Evolutionary conservation across 2,329 filamentous ascomycete species (phyloP), one percentile per base, ranked within the genome.

Genomic region (Diaporthe ilicicola): DNA sequence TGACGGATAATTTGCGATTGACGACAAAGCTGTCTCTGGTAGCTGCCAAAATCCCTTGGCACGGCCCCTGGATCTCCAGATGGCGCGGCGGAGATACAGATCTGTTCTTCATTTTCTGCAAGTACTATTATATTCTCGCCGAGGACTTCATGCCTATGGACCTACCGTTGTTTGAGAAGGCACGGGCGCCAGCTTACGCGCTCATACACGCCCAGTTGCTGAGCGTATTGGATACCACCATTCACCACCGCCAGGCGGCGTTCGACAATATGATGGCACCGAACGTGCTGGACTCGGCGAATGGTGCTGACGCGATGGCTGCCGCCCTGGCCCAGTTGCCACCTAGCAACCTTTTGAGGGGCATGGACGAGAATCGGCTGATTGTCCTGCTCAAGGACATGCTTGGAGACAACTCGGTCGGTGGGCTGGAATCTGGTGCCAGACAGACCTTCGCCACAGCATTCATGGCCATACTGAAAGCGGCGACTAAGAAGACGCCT

Each of bases 11-110:
- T 84, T 84, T 97, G 54, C 92, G 90, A 73, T 89, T 90, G 73
- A 87, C 90, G 1, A 87, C 91, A 10, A 86, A 85, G 72, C 84
- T 92, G 67, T 92, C 94, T 1, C 79, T 94, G 48, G 88, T 91
- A 37, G 89, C 92, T 6, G 87, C 90, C 37, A 90, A 91, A 74
- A 91, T 97, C n/a, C 85, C 91, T 53, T 98, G 95, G 94, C 90
- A 92, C 76, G 93, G 94, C 1, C 90, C 91, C 0, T 98, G 95
- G 95, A 85, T 93, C 9, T 89, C 92, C 48, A 90, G 94, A 72
- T 98, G 95, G 95, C 92, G 90, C 73, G 95, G 95, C 17, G 90
- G 91, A 2, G 94, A 97, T 76, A 97, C 93, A 4, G 95, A 97
- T 77, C 84, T 98, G 42, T 94, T 97, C 78, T 97, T 95, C 82